Conservation (phyloP, 83 land plant genomes). For the Larix sibirica region DNA sequence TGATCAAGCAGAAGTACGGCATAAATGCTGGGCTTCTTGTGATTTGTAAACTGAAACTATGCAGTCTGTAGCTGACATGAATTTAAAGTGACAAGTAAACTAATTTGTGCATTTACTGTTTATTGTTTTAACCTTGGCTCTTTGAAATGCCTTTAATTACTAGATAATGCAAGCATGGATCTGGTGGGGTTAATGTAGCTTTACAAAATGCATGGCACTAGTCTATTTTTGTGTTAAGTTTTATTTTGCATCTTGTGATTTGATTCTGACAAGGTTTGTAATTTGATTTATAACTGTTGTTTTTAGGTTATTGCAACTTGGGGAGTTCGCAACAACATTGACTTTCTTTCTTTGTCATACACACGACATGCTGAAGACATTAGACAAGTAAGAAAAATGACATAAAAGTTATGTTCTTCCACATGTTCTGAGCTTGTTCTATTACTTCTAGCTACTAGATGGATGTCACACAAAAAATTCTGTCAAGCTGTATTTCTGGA, state of each 20-base stretch:
- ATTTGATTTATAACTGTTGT: too few relatives aligned
- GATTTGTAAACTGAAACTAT: neutral
- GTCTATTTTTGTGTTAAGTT: neutral
- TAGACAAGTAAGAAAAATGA: slow-evolving; percentile 39
- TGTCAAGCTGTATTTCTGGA: too few relatives aligned
- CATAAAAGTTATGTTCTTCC: neutral
- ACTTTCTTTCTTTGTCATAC: slow-evolving; percentile 83
- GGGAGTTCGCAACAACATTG: slow-evolving; percentile 90
- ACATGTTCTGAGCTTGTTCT: too few relatives aligned
- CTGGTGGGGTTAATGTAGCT: neutral
- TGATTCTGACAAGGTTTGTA: neutral
- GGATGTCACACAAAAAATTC: too few relatives aligned
- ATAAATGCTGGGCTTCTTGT: neutral
- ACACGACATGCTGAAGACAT: slow-evolving; percentile 92
- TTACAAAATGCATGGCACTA: too few relatives aligned
- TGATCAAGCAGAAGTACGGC: neutral
- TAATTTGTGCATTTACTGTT: neutral
- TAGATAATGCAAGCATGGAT: neutral
- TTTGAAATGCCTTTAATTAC: neutral
- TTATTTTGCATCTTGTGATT: neutral
- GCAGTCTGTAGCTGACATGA: neutral
- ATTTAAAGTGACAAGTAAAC: neutral
- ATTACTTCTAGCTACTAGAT: too few relatives aligned
- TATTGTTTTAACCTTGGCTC: neutral
- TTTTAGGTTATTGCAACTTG: slow-evolving; percentile 65